Conservation (phyloP, 352 stramenopile genomes). For the Globisporangium yorkense region DNA sequence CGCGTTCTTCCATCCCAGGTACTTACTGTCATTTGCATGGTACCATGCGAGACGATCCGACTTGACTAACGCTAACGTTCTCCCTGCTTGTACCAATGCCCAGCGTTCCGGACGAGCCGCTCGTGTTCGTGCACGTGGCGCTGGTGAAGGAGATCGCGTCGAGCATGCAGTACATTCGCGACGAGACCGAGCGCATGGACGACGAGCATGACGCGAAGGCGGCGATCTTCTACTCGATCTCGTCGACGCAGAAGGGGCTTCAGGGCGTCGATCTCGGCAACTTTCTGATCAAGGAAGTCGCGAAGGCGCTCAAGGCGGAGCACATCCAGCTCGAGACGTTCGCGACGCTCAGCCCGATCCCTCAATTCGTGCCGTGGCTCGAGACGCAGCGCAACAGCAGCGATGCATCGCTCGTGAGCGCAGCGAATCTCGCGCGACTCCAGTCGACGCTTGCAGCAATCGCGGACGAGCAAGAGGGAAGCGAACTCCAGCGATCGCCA, state of each 20-base stretch:
- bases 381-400: conserved; percentile 61
- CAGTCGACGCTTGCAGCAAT: conserved; percentile 15
- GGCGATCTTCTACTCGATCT: conserved; percentile 97
- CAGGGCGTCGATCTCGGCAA: conserved; percentile 93
- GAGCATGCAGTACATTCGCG: conserved; percentile 90
- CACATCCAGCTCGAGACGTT: conserved; percentile 79
- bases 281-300: conserved; percentile 94
- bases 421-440: conserved; percentile 25
- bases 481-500: conserved; percentile 14
- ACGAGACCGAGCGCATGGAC: conserved; percentile 58
- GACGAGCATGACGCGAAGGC: conserved; percentile 55
- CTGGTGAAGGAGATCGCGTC: conserved; percentile 86
- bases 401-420: conserved; percentile 24
- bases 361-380: conserved; percentile 91
- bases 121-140: conserved; percentile 95
- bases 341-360: conserved; percentile 93
- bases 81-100: background rate
- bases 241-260: conserved; percentile 87
- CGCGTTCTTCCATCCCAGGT: conserved; percentile 93
- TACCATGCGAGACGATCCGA: no score
- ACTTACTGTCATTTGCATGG: no score
- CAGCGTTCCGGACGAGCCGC: conserved; percentile 85
- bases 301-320: conserved; percentile 72
- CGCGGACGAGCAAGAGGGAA: background rate
- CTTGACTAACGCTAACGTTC: background rate